Evolutionary conservation across 2,329 filamentous ascomycete genomes (phyloP).

Genomic region (Microdochium bolleyi): DNA sequence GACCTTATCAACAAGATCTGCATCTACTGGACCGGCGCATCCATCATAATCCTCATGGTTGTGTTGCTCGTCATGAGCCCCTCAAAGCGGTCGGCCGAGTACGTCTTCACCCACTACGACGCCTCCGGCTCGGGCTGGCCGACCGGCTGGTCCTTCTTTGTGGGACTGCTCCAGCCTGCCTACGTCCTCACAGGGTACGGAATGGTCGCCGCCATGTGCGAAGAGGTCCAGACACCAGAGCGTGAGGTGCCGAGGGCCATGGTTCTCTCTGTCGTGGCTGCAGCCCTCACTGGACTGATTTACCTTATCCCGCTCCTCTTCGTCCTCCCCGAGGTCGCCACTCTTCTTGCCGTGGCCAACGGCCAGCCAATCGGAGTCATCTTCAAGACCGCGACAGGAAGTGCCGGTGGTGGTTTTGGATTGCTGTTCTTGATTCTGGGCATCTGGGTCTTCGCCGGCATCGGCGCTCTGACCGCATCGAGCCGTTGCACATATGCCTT

Average conservation of each 20-base stretch:
- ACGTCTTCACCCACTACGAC: slow-evolving; percentile 63
- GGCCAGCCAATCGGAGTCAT: slow-evolving; percentile 69
- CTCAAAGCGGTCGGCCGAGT: slow-evolving; percentile 46
- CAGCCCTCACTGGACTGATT: slow-evolving; percentile 55
- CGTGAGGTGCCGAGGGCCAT: slow-evolving; percentile 65
- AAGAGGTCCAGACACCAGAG: slow-evolving; percentile 62
- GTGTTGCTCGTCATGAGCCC: slow-evolving; percentile 55
- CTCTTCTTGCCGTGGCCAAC: slow-evolving; percentile 57
- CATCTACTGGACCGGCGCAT: slow-evolving; percentile 62
- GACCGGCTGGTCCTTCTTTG: slow-evolving; percentile 64
- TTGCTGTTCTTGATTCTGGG: slow-evolving; percentile 69
- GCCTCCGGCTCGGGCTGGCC: slow-evolving; percentile 59
- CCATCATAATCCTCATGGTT: slow-evolving; percentile 42
- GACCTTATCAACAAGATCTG: slow-evolving; percentile 66
- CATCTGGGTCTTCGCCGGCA: slow-evolving; percentile 69
- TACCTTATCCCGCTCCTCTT: slow-evolving; percentile 72
- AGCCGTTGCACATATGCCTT: slow-evolving; percentile 71
- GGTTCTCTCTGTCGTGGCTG: slow-evolving; percentile 59
- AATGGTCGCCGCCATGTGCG: slow-evolving; percentile 65
- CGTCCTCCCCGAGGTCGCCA: slow-evolving; percentile 59
- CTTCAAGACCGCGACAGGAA: slow-evolving; percentile 70
- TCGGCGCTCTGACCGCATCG: slow-evolving; percentile 66
- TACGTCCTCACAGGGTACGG: slow-evolving; percentile 60
- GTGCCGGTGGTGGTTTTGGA: slow-evolving; percentile 64
- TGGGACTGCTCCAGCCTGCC: slow-evolving; percentile 58